Percentiles rank a stretch among this genome's conserved stretches.
phyloP scores from a whole-genome alignment of 331 rosid species.

The Acacia pycnantha region DNA sequence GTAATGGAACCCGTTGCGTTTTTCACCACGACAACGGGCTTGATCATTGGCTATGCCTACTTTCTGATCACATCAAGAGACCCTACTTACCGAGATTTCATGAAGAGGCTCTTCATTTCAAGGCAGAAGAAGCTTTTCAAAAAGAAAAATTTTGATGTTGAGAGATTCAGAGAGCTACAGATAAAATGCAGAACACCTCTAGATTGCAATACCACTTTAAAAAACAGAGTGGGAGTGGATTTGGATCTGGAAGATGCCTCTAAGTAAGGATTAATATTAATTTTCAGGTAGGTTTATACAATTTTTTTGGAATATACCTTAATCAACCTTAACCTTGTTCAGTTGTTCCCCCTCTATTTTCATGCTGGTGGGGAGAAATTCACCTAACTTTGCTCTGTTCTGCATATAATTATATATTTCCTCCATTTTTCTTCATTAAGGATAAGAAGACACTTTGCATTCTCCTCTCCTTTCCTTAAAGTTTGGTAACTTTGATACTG shows the following conservation, averaged over 20 bases:
- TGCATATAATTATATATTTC: constrained; percentile 1
- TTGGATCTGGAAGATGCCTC: constrained; percentile 68
- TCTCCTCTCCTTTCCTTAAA: background rate
- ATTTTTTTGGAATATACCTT: background rate
- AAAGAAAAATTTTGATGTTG: constrained; percentile 59
- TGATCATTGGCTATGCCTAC: constrained; percentile 86
- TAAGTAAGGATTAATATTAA: constrained; percentile 46
- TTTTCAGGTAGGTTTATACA: background rate
- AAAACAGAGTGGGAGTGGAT: constrained; percentile 59
- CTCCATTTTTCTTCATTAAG: constrained; percentile 25
- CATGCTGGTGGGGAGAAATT: constrained; percentile 36
- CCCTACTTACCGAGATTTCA: constrained; percentile 87
- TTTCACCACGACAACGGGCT: constrained; percentile 72
- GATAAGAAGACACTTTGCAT: background rate
- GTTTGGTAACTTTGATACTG: background rate
- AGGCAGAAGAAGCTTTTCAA: constrained; percentile 81
- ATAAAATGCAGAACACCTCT: constrained; percentile 47
- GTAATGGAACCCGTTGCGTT: constrained; percentile 96
- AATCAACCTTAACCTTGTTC: constrained; percentile 26
- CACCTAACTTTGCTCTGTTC: constrained; percentile 22
- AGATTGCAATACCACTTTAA: constrained; percentile 55
- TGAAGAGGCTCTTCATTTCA: constrained; percentile 81
- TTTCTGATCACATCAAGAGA: constrained; percentile 86
- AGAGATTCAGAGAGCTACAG: constrained; percentile 65
- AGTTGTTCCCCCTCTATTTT: constrained; percentile 35